Conservation (phyloP, 2,329 filamentous ascomycete genomes). For the Fusarium sp. region DNA sequence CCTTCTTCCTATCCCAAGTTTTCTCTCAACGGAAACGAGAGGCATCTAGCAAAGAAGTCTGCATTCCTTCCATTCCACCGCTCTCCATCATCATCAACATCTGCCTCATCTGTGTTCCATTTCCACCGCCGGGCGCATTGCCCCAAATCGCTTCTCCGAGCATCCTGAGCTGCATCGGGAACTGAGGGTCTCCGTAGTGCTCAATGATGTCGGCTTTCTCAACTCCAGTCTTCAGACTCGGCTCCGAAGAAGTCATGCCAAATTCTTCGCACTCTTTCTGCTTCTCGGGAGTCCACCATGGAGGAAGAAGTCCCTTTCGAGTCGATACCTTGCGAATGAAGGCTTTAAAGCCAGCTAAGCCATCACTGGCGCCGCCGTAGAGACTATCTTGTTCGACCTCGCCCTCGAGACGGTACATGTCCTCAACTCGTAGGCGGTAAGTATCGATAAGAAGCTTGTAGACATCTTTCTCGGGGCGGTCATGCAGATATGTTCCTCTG, state of each 20-base stretch:
- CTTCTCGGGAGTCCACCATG: constrained; percentile 59
- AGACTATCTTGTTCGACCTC: constrained; percentile 46
- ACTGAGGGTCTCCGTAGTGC: constrained; percentile 56
- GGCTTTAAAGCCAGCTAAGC: constrained; percentile 50
- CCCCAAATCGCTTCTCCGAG: constrained; percentile 57
- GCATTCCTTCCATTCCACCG: not conserved
- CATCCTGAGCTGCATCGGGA: constrained; percentile 64
- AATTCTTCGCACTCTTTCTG: constrained; percentile 52
- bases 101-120: constrained; percentile 42
- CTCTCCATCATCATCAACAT: constrained; percentile 43
- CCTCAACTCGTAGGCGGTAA: constrained; percentile 49
- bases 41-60: not conserved
- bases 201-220: constrained; percentile 54
- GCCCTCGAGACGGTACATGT: constrained; percentile 20
- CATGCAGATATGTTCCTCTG: constrained; percentile 57
- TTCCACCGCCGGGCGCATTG: constrained; percentile 44
- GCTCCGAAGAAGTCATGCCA: constrained; percentile 48
- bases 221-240: constrained; percentile 29
- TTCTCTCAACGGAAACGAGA: not conserved
- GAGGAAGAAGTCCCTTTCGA: constrained; percentile 52
- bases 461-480: constrained; percentile 55
- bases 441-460: constrained; percentile 60
- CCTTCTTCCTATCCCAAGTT: not conserved
- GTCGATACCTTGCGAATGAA: constrained; percentile 50
- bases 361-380: constrained; percentile 42